Evolutionary conservation across 257 asterid genomes (phyloP), one percentile per base, ranked within the genome.

Genomic region (Oldenlandia corymbosa): DNA sequence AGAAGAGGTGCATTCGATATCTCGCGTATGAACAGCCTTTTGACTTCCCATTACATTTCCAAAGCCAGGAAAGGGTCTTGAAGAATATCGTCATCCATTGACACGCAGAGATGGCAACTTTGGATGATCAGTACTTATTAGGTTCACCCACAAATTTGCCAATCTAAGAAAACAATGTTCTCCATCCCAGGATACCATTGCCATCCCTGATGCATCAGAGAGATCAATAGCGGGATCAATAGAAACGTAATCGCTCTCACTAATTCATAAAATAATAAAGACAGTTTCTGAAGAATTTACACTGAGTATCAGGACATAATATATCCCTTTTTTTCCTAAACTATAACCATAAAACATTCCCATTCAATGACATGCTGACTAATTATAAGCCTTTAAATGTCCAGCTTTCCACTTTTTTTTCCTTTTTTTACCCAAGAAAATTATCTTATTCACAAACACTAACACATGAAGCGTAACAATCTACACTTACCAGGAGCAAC

Each of bases 141-240:
- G 73, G 75, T 89, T 86, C 54, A 76, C 83, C 86, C 88, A 83
- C 63, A 89, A 68, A 74, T 89, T 89, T 61, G 91, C 96, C 31
- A 89, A 81, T 59, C 83, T 79, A 60, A 84, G 75, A 68, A 86
- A 79, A 71, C 79, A 86, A 42, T 68, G 76, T 41, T 79, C 80
- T 23, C 77, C 78, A 68, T 76, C 87, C 96, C 95, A 84, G 56
- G 13, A 69, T 9, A 78, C 66, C 68, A 83, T 67, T 71, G 81
- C 73, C 87, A 83, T 58, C 11, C 85, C 96, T 89, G 84, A 30
- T 75, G 71, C 21, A 13, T 39, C 30, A 48, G 52, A 61, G 34
- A 46, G 58, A 1, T 1, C 1, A 54, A 24, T n/a, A n/a, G n/a
- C n/a, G n/a, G n/a, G n/a, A n/a, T n/a, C n/a, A n/a, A n/a, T n/a